Percentiles rank a stretch among this genome's conserved stretches.
Conservation (phyloP, 805 yeast genomes). For the Saturnispora quitensis region DNA sequence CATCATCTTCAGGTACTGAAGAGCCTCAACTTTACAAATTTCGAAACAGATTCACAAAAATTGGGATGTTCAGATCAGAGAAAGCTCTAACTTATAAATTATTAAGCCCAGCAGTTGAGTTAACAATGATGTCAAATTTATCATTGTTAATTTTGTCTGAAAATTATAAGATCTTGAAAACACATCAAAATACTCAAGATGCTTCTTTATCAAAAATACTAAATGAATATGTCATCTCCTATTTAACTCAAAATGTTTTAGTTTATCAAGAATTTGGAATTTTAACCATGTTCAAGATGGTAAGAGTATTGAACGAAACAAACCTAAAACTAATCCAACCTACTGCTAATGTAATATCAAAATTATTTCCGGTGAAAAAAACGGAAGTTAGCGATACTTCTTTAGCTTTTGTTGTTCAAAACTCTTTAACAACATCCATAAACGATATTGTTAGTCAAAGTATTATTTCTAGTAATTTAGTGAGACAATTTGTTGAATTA, state of each 20-base stretch:
- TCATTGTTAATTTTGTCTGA: constrained; percentile 16
- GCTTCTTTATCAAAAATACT: constrained; percentile 11
- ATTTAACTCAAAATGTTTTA: constrained; percentile 14
- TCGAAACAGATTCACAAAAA: constrained; percentile 19
- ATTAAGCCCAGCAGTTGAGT: constrained; percentile 18
- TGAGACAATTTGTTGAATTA: constrained; percentile 26
- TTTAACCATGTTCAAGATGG: constrained; percentile 29
- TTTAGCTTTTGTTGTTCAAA: constrained; percentile 1
- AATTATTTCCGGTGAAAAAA: constrained; percentile 13
- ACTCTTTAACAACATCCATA: constrained; percentile 4
- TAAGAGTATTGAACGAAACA: constrained; percentile 9
- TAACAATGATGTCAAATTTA: constrained; percentile 18
- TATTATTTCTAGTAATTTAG: constrained; percentile 21
- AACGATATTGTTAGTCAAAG: constrained; percentile 19
- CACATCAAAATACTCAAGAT: constrained; percentile 1
- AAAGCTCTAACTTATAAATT: constrained; percentile 22
- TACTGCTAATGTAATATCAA: constrained; percentile 18
- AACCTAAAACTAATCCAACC: constrained; percentile 19
- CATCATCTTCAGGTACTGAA: background rate
- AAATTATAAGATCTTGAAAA: constrained; percentile 13
- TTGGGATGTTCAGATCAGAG: constrained; percentile 22
- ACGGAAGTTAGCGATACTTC: background rate
- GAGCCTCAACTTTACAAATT: constrained; percentile 16
- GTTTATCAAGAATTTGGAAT: constrained; percentile 31
- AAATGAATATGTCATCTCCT: constrained; percentile 11